Evolutionary conservation across 495 filamentous ascomycete species (phyloP).

Genomic region (Hyaloscypha variabilis): DNA sequence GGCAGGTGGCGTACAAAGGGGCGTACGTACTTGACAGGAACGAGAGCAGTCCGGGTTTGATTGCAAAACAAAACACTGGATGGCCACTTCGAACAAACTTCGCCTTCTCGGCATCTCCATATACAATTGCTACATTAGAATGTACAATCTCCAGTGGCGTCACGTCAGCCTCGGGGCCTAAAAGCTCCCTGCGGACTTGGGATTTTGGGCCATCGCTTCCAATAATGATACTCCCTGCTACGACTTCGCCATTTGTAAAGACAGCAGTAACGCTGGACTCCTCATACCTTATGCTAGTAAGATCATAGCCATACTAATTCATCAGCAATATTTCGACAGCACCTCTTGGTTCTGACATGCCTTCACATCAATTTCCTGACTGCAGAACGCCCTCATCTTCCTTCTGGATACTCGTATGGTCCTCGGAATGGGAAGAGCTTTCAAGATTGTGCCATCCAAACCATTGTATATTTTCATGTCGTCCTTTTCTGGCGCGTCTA

Average conservation of each 20-base stretch:
- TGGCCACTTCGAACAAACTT: slow-evolving; percentile 21
- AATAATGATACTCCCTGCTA: slow-evolving; percentile 43
- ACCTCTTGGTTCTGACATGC: slow-evolving; percentile 9
- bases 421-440: slow-evolving; percentile 14
- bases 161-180: slow-evolving; percentile 18
- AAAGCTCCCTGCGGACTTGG: slow-evolving; percentile 18
- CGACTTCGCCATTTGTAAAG: slow-evolving; percentile 69
- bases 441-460: slow-evolving; percentile 16
- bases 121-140: slow-evolving; percentile 22
- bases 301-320: slow-evolving; percentile 19
- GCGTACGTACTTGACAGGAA: slow-evolving; percentile 24
- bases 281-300: slow-evolving; percentile 11
- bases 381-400: slow-evolving; percentile 18
- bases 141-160: slow-evolving; percentile 24
- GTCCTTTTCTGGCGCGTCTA: slow-evolving; percentile 10
- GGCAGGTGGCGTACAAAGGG: background rate
- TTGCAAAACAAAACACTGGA: slow-evolving; percentile 23
- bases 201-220: slow-evolving; percentile 52
- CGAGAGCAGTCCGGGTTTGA: slow-evolving; percentile 19
- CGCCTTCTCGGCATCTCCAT: slow-evolving; percentile 19
- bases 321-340: slow-evolving; percentile 11
- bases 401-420: slow-evolving; percentile 19
- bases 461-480: slow-evolving; percentile 20
- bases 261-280: slow-evolving; percentile 50
- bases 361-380: slow-evolving; percentile 22